A percentile compares a stretch with the other conserved stretches of the same genome.
These are phyloP conservation scores for Curvularia spicifera DNA, from an alignment of 2,329 filamentous ascomycete genomes.

Conservation along the genomic window DNA sequence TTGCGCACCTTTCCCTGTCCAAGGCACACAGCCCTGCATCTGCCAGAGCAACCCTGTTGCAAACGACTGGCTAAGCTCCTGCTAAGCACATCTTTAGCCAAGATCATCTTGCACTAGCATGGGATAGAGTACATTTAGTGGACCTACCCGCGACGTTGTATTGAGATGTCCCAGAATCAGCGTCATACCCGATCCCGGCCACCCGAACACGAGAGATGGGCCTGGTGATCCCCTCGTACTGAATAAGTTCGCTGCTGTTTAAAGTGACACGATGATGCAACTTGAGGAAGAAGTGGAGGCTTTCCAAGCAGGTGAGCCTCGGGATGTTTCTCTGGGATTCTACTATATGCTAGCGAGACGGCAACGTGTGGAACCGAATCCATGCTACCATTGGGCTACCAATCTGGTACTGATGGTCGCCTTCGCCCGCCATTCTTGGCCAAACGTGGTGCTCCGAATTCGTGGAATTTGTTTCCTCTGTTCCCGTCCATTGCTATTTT, in stretches of 20 bases:
- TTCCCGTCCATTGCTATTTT: background rate
- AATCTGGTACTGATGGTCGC: background rate
- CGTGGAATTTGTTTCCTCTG: background rate
- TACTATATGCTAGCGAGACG: background rate
- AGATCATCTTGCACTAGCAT: background rate
- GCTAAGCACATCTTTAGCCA: background rate
- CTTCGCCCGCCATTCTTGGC: background rate
- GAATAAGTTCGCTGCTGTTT: background rate
- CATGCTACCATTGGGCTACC: background rate
- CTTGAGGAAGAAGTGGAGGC: background rate
- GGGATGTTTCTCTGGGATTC: background rate
- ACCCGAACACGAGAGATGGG: constrained; percentile 3
- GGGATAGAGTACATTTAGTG: background rate
- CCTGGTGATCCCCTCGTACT: background rate
- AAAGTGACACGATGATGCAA: constrained; percentile 6
- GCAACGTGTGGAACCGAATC: background rate
- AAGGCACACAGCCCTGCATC: constrained; percentile 1
- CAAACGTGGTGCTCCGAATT: background rate
- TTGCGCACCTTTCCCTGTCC: constrained; percentile 2
- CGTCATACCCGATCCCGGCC: constrained; percentile 3
- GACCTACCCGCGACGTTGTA: constrained; percentile 8
- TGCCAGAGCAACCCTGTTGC: background rate
- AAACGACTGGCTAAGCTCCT: constrained; percentile 5
- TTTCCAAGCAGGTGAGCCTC: background rate
- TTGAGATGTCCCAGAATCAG: constrained; percentile 1